These are phyloP conservation scores for Zymoseptoria tritici DNA, from an alignment of 2,329 filamentous ascomycete genomes.

Conservation along the genomic window DNA sequence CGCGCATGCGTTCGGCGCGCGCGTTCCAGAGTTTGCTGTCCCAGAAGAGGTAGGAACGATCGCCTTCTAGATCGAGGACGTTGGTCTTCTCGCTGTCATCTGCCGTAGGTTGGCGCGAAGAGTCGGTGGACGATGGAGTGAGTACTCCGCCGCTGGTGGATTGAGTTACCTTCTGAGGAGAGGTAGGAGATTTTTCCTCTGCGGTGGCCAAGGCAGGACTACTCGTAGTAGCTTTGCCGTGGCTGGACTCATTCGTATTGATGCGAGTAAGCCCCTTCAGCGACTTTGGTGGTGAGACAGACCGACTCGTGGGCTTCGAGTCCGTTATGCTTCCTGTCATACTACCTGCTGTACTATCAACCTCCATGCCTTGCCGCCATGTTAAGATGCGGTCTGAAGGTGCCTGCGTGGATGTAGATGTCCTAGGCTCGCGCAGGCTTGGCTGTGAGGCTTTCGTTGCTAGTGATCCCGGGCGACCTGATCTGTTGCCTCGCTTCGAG, in stretches of 20 bases:
- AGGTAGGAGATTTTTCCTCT: slow-evolving; percentile 12
- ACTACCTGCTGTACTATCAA: slow-evolving; percentile 46
- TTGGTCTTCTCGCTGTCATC: slow-evolving; percentile 16
- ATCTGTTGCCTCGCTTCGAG: slow-evolving; percentile 54
- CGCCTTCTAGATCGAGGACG: slow-evolving; percentile 37
- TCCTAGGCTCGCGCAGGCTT: slow-evolving; percentile 25
- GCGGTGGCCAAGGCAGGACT: slow-evolving; percentile 13
- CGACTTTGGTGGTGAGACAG: slow-evolving; percentile 43
- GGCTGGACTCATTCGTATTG: slow-evolving; percentile 5
- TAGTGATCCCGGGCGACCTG: slow-evolving; percentile 42
- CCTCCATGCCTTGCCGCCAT: slow-evolving; percentile 63
- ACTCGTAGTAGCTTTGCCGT: slow-evolving; percentile 6
- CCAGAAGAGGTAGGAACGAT: slow-evolving; percentile 49
- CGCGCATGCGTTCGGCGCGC: slow-evolving; percentile 14
- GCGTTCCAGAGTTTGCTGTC: slow-evolving; percentile 32
- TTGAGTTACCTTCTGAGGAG: slow-evolving; percentile 5
- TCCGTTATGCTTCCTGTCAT: slow-evolving; percentile 29
- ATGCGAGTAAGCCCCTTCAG: slow-evolving; percentile 6
- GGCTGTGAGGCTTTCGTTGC: slow-evolving; percentile 33
- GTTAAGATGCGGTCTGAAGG: slow-evolving; percentile 73
- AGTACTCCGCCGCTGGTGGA: neutral
- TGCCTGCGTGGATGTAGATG: slow-evolving; percentile 29
- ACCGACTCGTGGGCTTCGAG: slow-evolving; percentile 31
- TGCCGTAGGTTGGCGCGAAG: slow-evolving; percentile 11
- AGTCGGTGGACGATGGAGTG: slow-evolving; percentile 5